Base-by-base conservation (phyloP, 164 flowering plant species). In the Nelumbo lutea region DNA sequence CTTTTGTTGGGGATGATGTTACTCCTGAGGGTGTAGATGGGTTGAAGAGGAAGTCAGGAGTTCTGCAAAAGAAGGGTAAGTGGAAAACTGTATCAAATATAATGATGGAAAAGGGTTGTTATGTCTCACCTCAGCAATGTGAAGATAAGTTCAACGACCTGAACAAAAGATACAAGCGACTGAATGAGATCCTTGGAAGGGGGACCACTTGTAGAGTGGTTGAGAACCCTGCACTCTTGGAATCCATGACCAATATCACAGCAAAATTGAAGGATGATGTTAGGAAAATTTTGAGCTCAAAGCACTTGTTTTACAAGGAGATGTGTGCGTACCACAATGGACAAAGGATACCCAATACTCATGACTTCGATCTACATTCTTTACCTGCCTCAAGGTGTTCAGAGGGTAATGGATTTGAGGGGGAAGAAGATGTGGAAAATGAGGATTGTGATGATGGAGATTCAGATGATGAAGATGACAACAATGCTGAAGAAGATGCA, bases 41-140 rank as follows among this genome's bases (percentile, higher is more conserved):
- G 47, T 46, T 40, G n/a, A 84, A 76, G 72, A 81, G 87, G 65
- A 85, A 85, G 59, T 73, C 76, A 48, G 84, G 80, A 59, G 6
- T 72, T 5, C 57, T 83, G 45, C 88, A 81, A 58, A 84, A 84
- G 78, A 88, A 86, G 76, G 88, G 93, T 0, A 88, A 88, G 69
- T 88, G 90, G 93, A 88, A 83, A 70, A 81, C 76, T 3, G 84
- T 88, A 1, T 88, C 90, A 1, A 82, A 81, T 73, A 65, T 82
- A 4, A 84, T 88, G 93, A 76, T 78, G n/a, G 68, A 73, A 27
- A 83, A 72, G 70, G 88, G 87, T 2, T 82, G 80, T 68, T 76
- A 59, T 71, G 93, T 86, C 60, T 88, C 93, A 0, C 93, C 93
- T 7, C 93, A 88, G 78, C 93, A 88, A 66, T 88, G 92, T 72